A percentile compares a stretch with the other conserved stretches of the same genome.
These are phyloP conservation scores for Verticillium isaacii DNA, from an alignment of 2,329 filamentous ascomycete species.

Conservation along the genomic window DNA sequence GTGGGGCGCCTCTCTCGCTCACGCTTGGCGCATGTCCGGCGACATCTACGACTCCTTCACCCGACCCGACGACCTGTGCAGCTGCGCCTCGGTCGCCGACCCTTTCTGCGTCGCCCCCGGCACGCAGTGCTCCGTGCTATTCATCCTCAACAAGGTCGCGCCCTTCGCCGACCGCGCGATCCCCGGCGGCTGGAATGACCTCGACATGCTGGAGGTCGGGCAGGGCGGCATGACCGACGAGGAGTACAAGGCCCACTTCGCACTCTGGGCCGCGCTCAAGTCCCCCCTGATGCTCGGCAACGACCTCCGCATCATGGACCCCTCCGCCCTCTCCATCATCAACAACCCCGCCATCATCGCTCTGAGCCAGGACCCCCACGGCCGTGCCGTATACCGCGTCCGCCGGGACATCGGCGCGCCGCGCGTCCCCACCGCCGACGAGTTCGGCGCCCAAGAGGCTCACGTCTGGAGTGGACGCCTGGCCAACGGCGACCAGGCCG, in stretches of 20 bases:
- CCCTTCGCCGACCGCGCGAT: conserved; percentile 12
- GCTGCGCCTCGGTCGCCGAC: conserved; percentile 19
- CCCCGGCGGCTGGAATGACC: conserved; percentile 20
- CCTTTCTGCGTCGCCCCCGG: conserved; percentile 17
- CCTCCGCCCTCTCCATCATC: conserved; percentile 13
- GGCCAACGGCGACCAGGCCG: conserved; percentile 14
- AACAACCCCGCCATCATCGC: conserved; percentile 18
- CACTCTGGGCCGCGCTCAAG: conserved; percentile 42
- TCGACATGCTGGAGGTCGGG: conserved; percentile 39
- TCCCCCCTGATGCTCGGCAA: conserved; percentile 38
- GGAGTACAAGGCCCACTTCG: conserved; percentile 38
- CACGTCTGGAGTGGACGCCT: conserved; percentile 23
- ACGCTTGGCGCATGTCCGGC: conserved; percentile 28
- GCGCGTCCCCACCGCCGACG: conserved; percentile 17
- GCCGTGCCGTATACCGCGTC: conserved; percentile 19
- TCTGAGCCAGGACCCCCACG: conserved; percentile 29
- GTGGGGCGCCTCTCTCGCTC: conserved; percentile 22
- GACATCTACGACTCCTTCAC: conserved; percentile 28
- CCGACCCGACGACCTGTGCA: conserved; percentile 10
- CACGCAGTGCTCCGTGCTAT: conserved; percentile 20
- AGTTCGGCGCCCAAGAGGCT: conserved; percentile 17
- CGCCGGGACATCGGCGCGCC: conserved; percentile 27
- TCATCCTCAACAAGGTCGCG: conserved; percentile 20
- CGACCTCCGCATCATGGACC: conserved; percentile 22
- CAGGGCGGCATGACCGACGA: conserved; percentile 27